Base-by-base conservation (phyloP, 306 rosid genomes). In the Aeschynomene evenia region DNA sequence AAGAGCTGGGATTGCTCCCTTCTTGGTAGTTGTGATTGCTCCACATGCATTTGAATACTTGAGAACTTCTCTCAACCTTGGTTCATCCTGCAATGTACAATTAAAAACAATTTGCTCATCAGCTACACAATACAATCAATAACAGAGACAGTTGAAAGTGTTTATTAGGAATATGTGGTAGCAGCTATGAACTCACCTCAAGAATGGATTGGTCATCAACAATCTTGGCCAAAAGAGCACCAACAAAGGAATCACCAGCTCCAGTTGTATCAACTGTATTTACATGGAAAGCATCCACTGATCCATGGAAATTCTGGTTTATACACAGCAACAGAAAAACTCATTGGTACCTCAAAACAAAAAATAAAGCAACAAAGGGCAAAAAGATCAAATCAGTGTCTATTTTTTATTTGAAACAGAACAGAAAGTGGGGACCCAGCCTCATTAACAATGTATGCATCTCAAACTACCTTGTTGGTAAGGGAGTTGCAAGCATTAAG, bases 1-100 rank as follows among this genome's bases (percentile, higher is more conserved):
- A 56, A 92, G 93, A 9, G 96, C 92, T 0, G 96, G 96, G 31
- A 92, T 92, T 66, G 98, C 95, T 28, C 98, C 98, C 75, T 92
- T 92, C 69, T 86, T 85, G 24, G 89, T 89, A 6, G 98, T 89
- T 40, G 98, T 92, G 61, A 92, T 92, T 65, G 98, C 98, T 82
- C 98, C 98, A 75, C 92, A 83, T 40, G 95, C 98, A 77, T 89
- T 92, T 20, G 98, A 81, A 70, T 76, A 92, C 78, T 51, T 86
- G 21, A 92, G 76, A 3, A 89, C 80, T 42, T 45, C 77, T 76
- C 85, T 87, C 78, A 92, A 36, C 59, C 84, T 85, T 52, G 69
- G 31, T 69, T 91, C 97, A 55, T 88, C 92, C 96, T 90, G 86
- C 64, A 33, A 40, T 34, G 36, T 39, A 49, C n/a, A 21, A n/a